Evolutionary conservation across 257 asterid genomes (phyloP), one percentile per base, ranked within the genome.

Genomic region (Przewalskia tangutica): DNA sequence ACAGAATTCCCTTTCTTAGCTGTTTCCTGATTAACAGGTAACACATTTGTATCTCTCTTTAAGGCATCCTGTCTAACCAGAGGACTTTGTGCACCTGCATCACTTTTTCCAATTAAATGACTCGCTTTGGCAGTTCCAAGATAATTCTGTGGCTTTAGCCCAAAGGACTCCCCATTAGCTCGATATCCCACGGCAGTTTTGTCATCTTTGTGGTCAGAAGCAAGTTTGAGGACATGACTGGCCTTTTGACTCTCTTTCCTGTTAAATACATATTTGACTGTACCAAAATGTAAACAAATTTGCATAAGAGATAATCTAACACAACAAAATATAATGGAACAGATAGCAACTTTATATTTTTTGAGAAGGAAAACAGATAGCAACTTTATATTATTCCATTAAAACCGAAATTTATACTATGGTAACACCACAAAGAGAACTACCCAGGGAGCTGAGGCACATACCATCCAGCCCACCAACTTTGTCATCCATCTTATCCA

Each of bases 401-500:
- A 75, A 50, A 75, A 75, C 16, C 38, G 44, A 23, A 48, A 50
- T 27, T 7, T 75, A 27, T 75, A 75, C 8, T 50, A 34, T 50
- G 40, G 62, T 46, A 62, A 50, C 63, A 75, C 46, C 44, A 81
- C 54, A 50, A 20, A 66, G 63, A 48, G 83, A 46, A 53, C 40
- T 17, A 58, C 18, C 64, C 75, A 66, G 23, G 79, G 51, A 6
- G 77, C 36, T 82, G 79, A 77, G 62, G 58, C 79, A 51, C 88
- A 70, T 90, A 92, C 99, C 97, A 84, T 92, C 92, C 83, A 94
- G 83, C 68, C 91, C 97, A 68, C 98, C 98, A 84, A 94, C 92
- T 83, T 56, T 83, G 73, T 92, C 95, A 53, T 59, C 88, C 67
- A 94, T 77, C 83, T 76, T 82, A 86, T 92, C 96, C 53, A 90